These are phyloP conservation scores for Wickerhamomyces rabaulensis DNA, from an alignment of 805 yeast genomes.

Conservation along the genomic window DNA sequence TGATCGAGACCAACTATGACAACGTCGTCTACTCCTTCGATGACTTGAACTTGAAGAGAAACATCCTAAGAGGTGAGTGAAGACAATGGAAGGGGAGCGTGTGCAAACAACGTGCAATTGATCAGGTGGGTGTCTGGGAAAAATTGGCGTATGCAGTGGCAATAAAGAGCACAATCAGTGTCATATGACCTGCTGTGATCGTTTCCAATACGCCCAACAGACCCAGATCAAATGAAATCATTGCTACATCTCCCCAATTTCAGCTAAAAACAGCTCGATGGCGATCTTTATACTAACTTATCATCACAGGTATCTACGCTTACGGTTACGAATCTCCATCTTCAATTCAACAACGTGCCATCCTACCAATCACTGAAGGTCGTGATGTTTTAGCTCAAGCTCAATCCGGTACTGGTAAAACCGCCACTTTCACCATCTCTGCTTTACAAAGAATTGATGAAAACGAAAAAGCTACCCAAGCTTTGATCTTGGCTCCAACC, in stretches of 20 bases:
- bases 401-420: constrained; percentile 98
- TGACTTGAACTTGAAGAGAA: constrained; percentile 70
- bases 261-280: background rate
- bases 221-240: background rate
- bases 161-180: background rate
- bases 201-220: background rate
- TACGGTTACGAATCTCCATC: constrained; percentile 96
- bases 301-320: constrained; percentile 66
- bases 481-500: constrained; percentile 92
- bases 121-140: background rate
- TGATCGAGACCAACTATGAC: constrained; percentile 94
- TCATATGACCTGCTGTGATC: background rate
- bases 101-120: background rate
- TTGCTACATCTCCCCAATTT: background rate
- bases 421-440: constrained; percentile 94
- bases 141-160: background rate
- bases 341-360: constrained; percentile 97
- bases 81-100: background rate
- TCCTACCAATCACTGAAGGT: constrained; percentile 89
- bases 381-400: constrained; percentile 98
- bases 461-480: constrained; percentile 73
- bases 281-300: constrained; percentile 9
- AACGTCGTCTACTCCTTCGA: constrained; percentile 77
- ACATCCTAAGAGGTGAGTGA: constrained; percentile 40
- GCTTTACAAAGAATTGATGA: constrained; percentile 73